Evolutionary conservation across 2,329 filamentous ascomycete genomes (phyloP).

Genomic region (Ascochyta lentis): DNA sequence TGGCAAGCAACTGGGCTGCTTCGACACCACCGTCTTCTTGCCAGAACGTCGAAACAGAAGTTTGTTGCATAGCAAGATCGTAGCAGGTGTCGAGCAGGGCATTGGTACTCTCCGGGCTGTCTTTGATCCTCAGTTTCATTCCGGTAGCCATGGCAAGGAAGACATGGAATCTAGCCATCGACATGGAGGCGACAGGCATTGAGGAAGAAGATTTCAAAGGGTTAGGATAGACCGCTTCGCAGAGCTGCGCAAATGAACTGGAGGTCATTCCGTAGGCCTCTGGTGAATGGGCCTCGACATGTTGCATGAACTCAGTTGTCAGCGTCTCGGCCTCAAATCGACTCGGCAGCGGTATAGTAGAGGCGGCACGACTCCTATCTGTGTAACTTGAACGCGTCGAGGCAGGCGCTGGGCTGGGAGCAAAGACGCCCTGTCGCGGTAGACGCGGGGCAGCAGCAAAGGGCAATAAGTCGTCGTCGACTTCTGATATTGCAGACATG

Average conservation of each 20-base stretch:
- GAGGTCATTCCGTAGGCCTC: constrained; percentile 36
- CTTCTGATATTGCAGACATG: constrained; percentile 37
- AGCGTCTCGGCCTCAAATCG: constrained; percentile 48
- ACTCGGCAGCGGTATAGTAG: constrained; percentile 39
- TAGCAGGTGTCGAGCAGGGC: constrained; percentile 46
- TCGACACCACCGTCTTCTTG: constrained; percentile 43
- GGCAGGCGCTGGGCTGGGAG: constrained; percentile 36
- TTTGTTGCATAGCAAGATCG: constrained; percentile 46
- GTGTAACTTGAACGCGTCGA: constrained; percentile 40
- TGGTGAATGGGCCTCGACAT: constrained; percentile 35
- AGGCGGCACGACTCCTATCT: constrained; percentile 42
- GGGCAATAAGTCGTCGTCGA: constrained; percentile 40
- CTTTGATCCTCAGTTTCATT: constrained; percentile 44
- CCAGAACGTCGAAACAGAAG: constrained; percentile 41
- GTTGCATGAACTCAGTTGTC: constrained; percentile 42
- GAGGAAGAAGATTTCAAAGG: constrained; percentile 25
- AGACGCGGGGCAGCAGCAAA: constrained; percentile 36
- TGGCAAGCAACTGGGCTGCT: constrained; percentile 38
- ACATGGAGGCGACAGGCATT: constrained; percentile 31
- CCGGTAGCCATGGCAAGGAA: constrained; percentile 47
- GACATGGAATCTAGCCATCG: constrained; percentile 47
- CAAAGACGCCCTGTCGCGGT: constrained; percentile 42
- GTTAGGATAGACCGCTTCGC: constrained; percentile 44
- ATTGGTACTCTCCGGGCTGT: constrained; percentile 39
- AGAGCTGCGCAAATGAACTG: constrained; percentile 36